Evolutionary conservation across 2,329 filamentous ascomycete genomes (phyloP), one percentile per base, ranked within the genome.

Genomic region (Aspergillus fischeri): DNA sequence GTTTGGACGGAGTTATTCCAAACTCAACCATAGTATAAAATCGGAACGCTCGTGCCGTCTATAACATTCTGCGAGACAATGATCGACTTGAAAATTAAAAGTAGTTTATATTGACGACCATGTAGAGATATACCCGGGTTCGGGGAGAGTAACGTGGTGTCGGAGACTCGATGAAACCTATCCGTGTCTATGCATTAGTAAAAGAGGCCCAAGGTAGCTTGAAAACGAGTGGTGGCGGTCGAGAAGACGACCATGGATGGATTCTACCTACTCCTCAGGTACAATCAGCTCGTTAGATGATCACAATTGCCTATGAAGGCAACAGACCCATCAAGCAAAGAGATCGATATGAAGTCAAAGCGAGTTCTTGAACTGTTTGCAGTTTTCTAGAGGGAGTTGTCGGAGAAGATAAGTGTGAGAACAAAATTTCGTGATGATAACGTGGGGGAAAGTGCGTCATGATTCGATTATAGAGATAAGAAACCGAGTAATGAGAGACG

Each of bases 371-470:
- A 21, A 11, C 21, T n/a, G 47, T 28, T 35, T 24, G 51, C 45
- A 47, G 38, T 48, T 51, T 49, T 50, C 35, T 59, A 54, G 52
- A 51, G 27, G 35, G 24, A 51, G 25, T 51, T n/a, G 48, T 28
- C 28, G 58, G 27, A 55, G 57, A 44, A 55, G 60, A 53, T 60
- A 64, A 67, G 63, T 63, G 63, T 65, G 65, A 64, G 62, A 68
- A 66, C 60, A 60, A 59, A 62, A 61, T 59, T 63, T 61, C 60
- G 58, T 60, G 64, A 53, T 61, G 63, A 56, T 59, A 65, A 51
- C 56, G 63, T 54, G 63, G 65, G 54, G 67, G 58, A 64, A 65
- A 67, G 63, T 67, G 69, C 70, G 70, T 73, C 70, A 73, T 73
- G 62, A 61, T 72, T 72, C 62, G 66, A 54, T 38, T 38, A 60